phyloP scores from a whole-genome alignment of 352 stramenopile species.

The Phytophthora ramorum region DNA sequence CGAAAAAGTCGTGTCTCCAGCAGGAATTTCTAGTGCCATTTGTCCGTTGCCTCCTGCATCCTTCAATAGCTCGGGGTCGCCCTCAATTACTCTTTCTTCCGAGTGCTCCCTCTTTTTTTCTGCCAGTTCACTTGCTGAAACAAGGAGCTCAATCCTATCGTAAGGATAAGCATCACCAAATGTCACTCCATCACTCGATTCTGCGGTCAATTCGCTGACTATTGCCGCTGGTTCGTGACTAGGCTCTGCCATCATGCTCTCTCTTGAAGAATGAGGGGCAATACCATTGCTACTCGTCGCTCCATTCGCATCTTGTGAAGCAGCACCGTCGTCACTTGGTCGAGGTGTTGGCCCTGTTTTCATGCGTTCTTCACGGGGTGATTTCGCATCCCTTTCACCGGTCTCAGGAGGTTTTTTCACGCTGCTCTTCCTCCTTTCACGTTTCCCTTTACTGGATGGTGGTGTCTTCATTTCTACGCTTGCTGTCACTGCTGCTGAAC shows the following conservation, averaged over 20 bases:
- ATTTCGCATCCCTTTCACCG: neutral
- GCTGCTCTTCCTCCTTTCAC: constrained; percentile 31
- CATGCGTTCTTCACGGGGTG: neutral
- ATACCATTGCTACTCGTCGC: neutral
- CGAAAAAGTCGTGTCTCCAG: neutral
- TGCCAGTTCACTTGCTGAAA: neutral
- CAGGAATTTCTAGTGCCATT: neutral
- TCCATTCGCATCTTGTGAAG: neutral
- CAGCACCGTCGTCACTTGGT: constrained; percentile 3
- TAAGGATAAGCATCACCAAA: too few relatives aligned
- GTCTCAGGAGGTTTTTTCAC: constrained; percentile 22
- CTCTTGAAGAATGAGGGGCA: neutral
- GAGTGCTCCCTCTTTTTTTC: neutral
- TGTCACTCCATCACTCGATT: neutral
- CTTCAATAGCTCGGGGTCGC: neutral
- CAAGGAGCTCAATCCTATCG: neutral
- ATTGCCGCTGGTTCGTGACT: neutral
- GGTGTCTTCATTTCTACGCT: constrained; percentile 5
- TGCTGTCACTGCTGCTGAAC: neutral
- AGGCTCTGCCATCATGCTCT: neutral
- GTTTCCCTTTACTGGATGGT: constrained; percentile 11
- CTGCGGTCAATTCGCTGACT: neutral
- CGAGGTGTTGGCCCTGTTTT: constrained; percentile 9
- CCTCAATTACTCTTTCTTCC: neutral
- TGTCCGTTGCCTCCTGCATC: neutral